Conservation (phyloP, 805 yeast species). For the Candida loeiensis region DNA sequence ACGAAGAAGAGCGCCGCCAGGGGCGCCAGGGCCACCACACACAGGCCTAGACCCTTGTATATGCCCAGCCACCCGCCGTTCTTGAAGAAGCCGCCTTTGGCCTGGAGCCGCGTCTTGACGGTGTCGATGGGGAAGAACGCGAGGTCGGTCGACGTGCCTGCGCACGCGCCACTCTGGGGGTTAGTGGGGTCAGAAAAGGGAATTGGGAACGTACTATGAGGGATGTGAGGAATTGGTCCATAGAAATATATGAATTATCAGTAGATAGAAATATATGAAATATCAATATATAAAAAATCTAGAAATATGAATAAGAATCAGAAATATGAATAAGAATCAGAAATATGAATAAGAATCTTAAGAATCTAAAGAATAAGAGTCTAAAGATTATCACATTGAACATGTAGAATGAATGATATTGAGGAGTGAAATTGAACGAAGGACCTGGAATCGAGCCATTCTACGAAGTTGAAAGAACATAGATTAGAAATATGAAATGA, state of each 20-base stretch:
- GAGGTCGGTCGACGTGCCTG: slow-evolving; percentile 94
- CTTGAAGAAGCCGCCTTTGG: slow-evolving; percentile 86
- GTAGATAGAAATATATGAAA: too few species aligned
- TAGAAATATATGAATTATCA: slow-evolving; percentile 9
- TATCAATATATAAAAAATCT: too few species aligned
- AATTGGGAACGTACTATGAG: slow-evolving; percentile 26
- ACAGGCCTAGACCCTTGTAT: slow-evolving; percentile 89
- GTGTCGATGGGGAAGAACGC: slow-evolving; percentile 97
- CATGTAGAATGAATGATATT: too few species aligned
- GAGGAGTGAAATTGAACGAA: too few species aligned
- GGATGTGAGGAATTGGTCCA: slow-evolving; percentile 33
- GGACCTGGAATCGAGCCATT: too few species aligned
- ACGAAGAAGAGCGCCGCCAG: slow-evolving; percentile 48
- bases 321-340: too few species aligned
- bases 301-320: too few species aligned
- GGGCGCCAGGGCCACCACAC: slow-evolving; percentile 94
- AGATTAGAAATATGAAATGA: too few species aligned
- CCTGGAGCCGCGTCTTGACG: slow-evolving; percentile 88
- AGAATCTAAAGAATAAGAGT: too few species aligned
- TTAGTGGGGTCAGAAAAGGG: slow-evolving; percentile 4
- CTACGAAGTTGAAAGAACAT: too few species aligned
- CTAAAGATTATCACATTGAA: too few species aligned
- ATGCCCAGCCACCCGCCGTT: slow-evolving; percentile 95
- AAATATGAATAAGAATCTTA: too few species aligned
- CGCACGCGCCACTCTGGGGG: slow-evolving; percentile 77